Evolutionary conservation across 805 yeast genomes (phyloP).

Genomic region (Candida insectorum): DNA sequence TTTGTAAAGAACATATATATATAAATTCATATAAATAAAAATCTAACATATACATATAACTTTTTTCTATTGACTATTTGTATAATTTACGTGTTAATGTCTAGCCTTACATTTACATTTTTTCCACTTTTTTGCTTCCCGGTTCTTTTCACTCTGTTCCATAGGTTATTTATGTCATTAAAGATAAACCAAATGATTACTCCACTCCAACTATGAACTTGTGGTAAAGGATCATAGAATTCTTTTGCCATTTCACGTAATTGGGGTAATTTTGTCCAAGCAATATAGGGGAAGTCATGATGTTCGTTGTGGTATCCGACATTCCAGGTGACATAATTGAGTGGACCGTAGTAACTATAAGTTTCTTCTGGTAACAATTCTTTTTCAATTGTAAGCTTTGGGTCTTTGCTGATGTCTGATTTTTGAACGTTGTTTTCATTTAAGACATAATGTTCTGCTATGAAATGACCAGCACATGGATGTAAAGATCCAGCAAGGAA

Average conservation of each 20-base stretch:
- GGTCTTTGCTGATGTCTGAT: constrained; percentile 3
- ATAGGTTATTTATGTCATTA: constrained; percentile 64
- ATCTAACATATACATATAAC: background rate
- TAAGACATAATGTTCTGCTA: constrained; percentile 88
- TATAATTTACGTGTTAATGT: constrained; percentile 6
- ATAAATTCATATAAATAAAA: background rate
- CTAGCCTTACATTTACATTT: constrained; percentile 16
- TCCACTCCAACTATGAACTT: constrained; percentile 73
- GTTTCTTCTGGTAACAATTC: constrained; percentile 65
- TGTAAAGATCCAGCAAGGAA: constrained; percentile 89
- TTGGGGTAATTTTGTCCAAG: constrained; percentile 78
- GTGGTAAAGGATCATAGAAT: constrained; percentile 78
- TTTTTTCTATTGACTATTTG: constrained; percentile 1
- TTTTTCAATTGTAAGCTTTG: constrained; percentile 21
- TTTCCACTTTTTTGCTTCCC: constrained; percentile 35
- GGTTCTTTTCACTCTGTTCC: constrained; percentile 76
- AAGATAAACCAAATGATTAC: constrained; percentile 71
- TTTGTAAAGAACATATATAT: background rate
- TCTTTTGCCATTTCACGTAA: constrained; percentile 69
- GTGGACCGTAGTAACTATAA: constrained; percentile 79
- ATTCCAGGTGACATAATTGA: constrained; percentile 81
- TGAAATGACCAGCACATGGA: constrained; percentile 93
- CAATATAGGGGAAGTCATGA: constrained; percentile 91
- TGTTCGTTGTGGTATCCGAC: constrained; percentile 95
- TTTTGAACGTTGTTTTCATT: constrained; percentile 48